These are phyloP conservation scores for Candida piceae DNA, from an alignment of 805 yeast genomes.

Conservation along the genomic window DNA sequence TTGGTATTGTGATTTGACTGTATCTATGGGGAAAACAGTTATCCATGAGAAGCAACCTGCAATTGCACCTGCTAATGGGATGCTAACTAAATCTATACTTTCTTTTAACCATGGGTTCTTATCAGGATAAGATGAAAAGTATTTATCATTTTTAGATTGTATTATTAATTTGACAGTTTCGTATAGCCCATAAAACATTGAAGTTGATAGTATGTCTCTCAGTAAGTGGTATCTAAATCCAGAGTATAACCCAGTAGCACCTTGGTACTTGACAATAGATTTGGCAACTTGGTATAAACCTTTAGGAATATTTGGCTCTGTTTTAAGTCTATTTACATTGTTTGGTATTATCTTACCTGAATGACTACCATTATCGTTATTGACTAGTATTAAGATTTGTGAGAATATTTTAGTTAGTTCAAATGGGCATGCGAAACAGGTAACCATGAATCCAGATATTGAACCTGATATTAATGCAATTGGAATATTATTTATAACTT, in stretches of 20 bases:
- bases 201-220: conserved; percentile 69
- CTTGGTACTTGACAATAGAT: conserved; percentile 54
- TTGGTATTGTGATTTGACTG: conserved; percentile 70
- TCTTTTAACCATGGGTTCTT: conserved; percentile 14
- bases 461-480: conserved; percentile 52
- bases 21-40: conserved; percentile 74
- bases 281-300: conserved; percentile 39
- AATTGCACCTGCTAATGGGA: conserved; percentile 71
- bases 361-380: conserved; percentile 20
- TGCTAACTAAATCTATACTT: conserved; percentile 35
- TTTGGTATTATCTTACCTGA: conserved; percentile 4
- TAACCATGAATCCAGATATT: conserved; percentile 59
- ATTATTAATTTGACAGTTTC: conserved; percentile 57
- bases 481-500: conserved; percentile 37
- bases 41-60: conserved; percentile 77
- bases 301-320: too few relatives aligned
- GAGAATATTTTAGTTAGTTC: conserved; percentile 80
- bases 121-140: too few relatives aligned
- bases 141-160: conserved; percentile 29
- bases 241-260: conserved; percentile 61
- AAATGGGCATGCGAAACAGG: conserved; percentile 74
- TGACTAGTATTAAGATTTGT: conserved; percentile 55
- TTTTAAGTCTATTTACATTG: neutral
- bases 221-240: conserved; percentile 65
- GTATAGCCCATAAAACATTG: conserved; percentile 67